Evolutionary conservation across 768 basidiomycete genomes (phyloP).

Genomic region (Auricularia sp.): DNA sequence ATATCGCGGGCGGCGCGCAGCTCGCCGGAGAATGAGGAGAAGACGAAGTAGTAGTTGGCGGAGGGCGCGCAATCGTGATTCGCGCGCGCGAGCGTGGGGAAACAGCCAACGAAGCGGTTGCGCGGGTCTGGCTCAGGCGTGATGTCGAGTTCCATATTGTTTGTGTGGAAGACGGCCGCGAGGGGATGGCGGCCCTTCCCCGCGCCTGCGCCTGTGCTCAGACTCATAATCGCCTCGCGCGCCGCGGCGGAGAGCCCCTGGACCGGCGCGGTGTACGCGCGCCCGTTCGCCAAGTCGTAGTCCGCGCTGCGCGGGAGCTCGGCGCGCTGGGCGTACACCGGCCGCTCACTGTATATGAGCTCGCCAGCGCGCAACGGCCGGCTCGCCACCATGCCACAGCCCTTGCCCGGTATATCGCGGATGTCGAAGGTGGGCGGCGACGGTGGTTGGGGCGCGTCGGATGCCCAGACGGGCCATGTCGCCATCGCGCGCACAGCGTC

Average conservation of each 20-base stretch:
- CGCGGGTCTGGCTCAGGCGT: background rate
- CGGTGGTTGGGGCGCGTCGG: background rate
- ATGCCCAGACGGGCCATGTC: background rate
- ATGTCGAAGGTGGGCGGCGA: background rate
- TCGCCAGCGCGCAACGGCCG: background rate
- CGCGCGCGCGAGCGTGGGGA: constrained; percentile 3
- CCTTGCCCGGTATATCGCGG: constrained; percentile 1
- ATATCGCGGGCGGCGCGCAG: constrained; percentile 6
- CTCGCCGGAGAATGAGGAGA: constrained; percentile 1
- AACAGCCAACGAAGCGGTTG: background rate
- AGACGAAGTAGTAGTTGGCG: constrained; percentile 5
- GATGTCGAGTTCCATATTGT: constrained; percentile 2
- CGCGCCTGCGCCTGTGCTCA: background rate
- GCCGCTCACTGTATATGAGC: constrained; percentile 3
- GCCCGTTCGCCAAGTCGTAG: background rate
- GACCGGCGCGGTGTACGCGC: background rate
- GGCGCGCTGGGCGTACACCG: background rate
- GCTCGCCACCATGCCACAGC: constrained; percentile 1
- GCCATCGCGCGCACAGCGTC: background rate
- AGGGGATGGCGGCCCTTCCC: background rate
- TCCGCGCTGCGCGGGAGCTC: background rate
- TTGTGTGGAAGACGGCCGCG: constrained; percentile 3
- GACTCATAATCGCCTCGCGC: background rate
- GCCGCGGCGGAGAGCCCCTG: background rate
- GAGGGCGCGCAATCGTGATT: constrained; percentile 8